Evolutionary conservation across 805 yeast species (phyloP), one percentile per base, ranked within the genome.

Genomic region (Starmerella bacillaris): DNA sequence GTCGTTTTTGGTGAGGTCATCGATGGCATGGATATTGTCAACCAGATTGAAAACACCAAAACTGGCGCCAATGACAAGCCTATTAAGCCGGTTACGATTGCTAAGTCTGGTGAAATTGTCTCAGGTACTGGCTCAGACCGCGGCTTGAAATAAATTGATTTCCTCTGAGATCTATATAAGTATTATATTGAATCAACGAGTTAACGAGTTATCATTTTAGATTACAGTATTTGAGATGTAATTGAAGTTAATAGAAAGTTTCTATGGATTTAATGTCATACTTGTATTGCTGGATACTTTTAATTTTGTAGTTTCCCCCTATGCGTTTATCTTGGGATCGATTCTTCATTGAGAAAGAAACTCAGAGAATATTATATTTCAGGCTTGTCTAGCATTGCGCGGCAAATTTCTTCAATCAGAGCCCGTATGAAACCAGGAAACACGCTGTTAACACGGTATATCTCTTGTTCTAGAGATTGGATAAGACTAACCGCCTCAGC

Each of bases 1-100:
- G 98, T 89, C 53, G 98, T 89, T 28, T 89, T 89, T 51, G 98
- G 98, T 46, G 80, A 82, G 61, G 94, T 89, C 37, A 39, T 82
- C 27, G 63, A 58, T 32, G 96, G 96, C 33, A 65, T 72, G 63
- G 94, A 86, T 45, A 70, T 82, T 34, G 79, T 86, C 37, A 59
- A 65, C 45, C 65, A 69, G 57, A 72, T 89, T 51, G 94, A 83
- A 60, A 56, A 57, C 32, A 72, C 78, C 42, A 70, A 72, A 59
- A 82, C 92, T 18, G 59, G 62, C 40, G 60, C 65, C 48, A 72
- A 78, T 45, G 89, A 82, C 58, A 67, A 61, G 45, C 98, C 98
- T 37, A 58, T 56, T 37, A 67, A 67, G 48, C 70, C 69, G 19
- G 63, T 86, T 41, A 64, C 60, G 43, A 75, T 84, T 47, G 66